These are phyloP conservation scores for Trichoderma koningiopsis DNA, from an alignment of 2,329 filamentous ascomycete species.

Conservation along the genomic window DNA sequence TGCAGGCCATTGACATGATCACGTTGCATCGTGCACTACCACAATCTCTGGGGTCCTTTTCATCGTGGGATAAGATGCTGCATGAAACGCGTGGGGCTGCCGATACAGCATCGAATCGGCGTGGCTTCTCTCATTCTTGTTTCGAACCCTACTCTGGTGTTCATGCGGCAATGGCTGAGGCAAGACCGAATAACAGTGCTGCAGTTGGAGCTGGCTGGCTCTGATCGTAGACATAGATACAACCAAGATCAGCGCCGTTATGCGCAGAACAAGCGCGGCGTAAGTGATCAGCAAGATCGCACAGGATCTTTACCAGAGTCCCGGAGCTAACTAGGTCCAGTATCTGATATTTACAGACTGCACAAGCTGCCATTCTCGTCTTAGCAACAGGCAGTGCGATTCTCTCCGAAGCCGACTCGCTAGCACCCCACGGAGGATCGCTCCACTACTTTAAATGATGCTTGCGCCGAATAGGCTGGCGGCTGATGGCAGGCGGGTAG, in stretches of 20 bases:
- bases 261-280: neutral
- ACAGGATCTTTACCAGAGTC: neutral
- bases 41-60: neutral
- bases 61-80: neutral
- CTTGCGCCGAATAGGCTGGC: neutral
- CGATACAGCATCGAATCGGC: neutral
- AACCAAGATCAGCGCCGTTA: neutral
- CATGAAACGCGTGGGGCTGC: neutral
- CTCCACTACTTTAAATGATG: neutral
- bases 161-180: neutral
- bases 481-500: neutral
- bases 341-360: neutral
- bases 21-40: neutral
- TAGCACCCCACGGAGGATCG: neutral
- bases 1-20: neutral
- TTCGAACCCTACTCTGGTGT: neutral
- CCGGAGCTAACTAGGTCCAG: neutral
- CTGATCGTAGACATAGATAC: neutral
- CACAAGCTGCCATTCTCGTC: neutral
- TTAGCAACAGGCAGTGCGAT: neutral
- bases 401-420: neutral
- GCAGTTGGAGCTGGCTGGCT: neutral
- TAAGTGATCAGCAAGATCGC: slow-evolving; percentile 9
- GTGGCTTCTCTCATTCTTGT: neutral
- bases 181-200: neutral